These are phyloP conservation scores for Vachellia pachyceras DNA, from an alignment of 306 rosid species.

Conservation along the genomic window DNA sequence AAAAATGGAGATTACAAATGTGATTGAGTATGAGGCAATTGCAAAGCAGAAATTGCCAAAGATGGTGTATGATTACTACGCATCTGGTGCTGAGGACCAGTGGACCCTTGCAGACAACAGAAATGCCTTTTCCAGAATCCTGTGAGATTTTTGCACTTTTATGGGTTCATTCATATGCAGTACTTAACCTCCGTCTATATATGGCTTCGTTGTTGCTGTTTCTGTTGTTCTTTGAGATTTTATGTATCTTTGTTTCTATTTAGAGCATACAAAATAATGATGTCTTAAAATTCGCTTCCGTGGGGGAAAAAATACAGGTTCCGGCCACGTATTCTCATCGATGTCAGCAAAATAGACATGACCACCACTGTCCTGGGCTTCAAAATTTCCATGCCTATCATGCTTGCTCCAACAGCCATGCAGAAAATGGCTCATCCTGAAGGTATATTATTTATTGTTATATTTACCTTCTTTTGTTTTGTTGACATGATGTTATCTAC, in stretches of 20 bases:
- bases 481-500: background rate
- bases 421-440: slow-evolving; percentile 99
- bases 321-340: slow-evolving; percentile 93
- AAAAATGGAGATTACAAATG: slow-evolving; percentile 76
- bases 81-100: slow-evolving; percentile 81
- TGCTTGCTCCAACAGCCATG: slow-evolving; percentile 95
- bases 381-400: slow-evolving; percentile 98
- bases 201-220: background rate
- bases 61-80: slow-evolving; percentile 76
- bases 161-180: background rate
- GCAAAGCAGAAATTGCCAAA: slow-evolving; percentile 78
- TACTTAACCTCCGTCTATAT: background rate
- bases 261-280: slow-evolving; percentile 12
- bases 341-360: slow-evolving; percentile 95
- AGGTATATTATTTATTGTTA: slow-evolving; percentile 53
- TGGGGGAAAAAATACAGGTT: slow-evolving; percentile 58
- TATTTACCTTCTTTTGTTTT: background rate
- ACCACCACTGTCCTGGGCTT: slow-evolving; percentile 86
- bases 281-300: slow-evolving; percentile 31
- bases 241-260: background rate
- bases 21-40: slow-evolving; percentile 67
- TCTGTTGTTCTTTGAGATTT: background rate
- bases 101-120: slow-evolving; percentile 80
- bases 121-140: slow-evolving; percentile 68
- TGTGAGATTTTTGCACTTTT: slow-evolving; percentile 50